Evolutionary conservation across 768 basidiomycete genomes (phyloP).

Genomic region (Calocybe cyanea): DNA sequence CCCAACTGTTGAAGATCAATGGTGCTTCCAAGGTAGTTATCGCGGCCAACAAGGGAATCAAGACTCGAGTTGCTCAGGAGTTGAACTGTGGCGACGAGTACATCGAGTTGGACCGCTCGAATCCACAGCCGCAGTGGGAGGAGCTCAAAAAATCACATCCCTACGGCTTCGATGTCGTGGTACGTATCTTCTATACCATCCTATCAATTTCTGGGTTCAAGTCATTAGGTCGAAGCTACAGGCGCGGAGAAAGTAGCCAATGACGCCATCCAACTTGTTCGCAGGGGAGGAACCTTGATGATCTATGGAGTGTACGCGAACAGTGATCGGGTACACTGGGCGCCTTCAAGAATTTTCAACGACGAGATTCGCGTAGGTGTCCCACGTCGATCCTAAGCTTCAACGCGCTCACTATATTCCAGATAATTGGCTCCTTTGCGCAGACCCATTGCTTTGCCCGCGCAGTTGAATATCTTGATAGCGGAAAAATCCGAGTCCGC

Average conservation of each 20-base stretch:
- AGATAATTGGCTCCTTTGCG: conserved; percentile 79
- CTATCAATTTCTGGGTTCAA: background rate
- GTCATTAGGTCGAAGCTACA: conserved; percentile 54
- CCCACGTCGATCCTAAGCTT: background rate
- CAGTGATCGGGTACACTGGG: conserved; percentile 63
- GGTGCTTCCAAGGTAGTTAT: conserved; percentile 68
- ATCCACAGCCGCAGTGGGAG: conserved; percentile 65
- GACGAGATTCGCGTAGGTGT: conserved; percentile 59
- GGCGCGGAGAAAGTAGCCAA: conserved; percentile 71
- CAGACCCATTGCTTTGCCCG: conserved; percentile 78
- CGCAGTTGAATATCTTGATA: conserved; percentile 73
- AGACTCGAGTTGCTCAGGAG: conserved; percentile 70
- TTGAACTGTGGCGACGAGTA: conserved; percentile 71
- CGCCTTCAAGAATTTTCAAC: conserved; percentile 70
- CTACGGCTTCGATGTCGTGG: conserved; percentile 78
- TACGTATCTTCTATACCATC: conserved; percentile 11
- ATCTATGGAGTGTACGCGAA: conserved; percentile 78
- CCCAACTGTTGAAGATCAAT: conserved; percentile 74
- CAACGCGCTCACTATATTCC: background rate
- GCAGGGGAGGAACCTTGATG: conserved; percentile 66
- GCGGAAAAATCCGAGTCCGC: conserved; percentile 64
- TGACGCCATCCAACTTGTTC: conserved; percentile 71
- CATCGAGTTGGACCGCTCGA: conserved; percentile 64
- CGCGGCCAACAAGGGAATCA: conserved; percentile 74
- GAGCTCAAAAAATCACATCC: conserved; percentile 64